Percentiles rank a stretch among this genome's conserved stretches.
Evolutionary conservation across 2,329 filamentous ascomycete species (phyloP).

Genomic region (Fusarium sarcochroum): DNA sequence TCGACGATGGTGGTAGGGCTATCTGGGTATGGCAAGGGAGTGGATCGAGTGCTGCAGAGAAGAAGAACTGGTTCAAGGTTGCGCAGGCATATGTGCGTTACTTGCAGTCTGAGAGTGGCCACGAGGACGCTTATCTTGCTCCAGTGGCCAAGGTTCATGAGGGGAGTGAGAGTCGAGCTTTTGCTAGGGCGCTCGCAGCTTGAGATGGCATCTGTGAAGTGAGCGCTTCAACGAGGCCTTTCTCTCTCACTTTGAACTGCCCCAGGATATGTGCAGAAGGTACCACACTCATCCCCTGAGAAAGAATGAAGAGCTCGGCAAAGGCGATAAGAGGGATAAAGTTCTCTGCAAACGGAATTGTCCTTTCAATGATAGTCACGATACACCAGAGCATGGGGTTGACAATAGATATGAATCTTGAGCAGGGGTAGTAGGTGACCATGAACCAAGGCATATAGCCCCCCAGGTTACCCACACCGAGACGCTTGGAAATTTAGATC

Average conservation of each 20-base stretch:
- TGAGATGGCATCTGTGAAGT: not conserved
- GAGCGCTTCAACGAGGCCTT: not conserved
- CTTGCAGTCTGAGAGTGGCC: constrained; percentile 53
- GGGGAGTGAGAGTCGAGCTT: constrained; percentile 68
- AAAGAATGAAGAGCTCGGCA: too few relatives aligned
- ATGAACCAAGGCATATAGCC: not conserved
- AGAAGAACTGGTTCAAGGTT: constrained; percentile 71
- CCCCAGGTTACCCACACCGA: not conserved
- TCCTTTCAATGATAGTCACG: too few relatives aligned
- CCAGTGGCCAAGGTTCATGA: constrained; percentile 71
- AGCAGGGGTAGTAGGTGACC: not conserved
- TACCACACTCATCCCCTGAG: too few relatives aligned
- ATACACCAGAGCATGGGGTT: too few relatives aligned
- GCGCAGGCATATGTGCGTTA: constrained; percentile 68
- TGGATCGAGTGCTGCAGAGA: constrained; percentile 70
- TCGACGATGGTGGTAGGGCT: constrained; percentile 68
- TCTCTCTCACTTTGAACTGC: constrained; percentile 5
- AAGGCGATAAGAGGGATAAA: too few relatives aligned
- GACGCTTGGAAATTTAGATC: not conserved
- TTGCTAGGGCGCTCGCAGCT: constrained; percentile 61
- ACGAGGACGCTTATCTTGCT: constrained; percentile 58
- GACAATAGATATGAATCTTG: not conserved
- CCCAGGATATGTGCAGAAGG: not conserved
- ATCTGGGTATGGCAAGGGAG: constrained; percentile 78
- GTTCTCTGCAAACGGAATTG: too few relatives aligned